Conservation (phyloP, 1,284 basidiomycete genomes). For the Volvariella surrecta region DNA sequence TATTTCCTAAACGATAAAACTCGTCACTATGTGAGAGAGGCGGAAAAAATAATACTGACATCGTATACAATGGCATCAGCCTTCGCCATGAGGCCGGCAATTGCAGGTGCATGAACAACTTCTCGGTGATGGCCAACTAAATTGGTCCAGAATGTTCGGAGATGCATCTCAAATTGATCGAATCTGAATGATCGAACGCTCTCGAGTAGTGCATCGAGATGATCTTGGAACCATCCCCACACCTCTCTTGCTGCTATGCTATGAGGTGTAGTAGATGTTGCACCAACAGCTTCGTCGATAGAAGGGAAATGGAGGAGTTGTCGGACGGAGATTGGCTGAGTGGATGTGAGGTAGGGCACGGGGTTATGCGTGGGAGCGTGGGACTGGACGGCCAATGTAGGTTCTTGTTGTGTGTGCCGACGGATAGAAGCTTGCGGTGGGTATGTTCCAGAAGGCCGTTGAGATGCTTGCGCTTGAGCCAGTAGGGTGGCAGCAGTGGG, state of each 20-base stretch:
- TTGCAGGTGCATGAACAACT: constrained; percentile 78
- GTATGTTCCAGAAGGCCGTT: constrained; percentile 49
- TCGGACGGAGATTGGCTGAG: constrained; percentile 57
- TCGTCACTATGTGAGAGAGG: constrained; percentile 4
- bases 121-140: constrained; percentile 70
- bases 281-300: constrained; percentile 76
- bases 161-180: constrained; percentile 80
- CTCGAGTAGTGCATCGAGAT: constrained; percentile 72
- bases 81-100: constrained; percentile 80
- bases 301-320: constrained; percentile 73
- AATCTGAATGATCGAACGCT: constrained; percentile 70
- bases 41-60: constrained; percentile 37
- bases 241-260: constrained; percentile 73
- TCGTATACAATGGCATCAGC: constrained; percentile 85
- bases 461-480: constrained; percentile 63
- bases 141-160: constrained; percentile 76
- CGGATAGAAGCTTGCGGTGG: constrained; percentile 68
- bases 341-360: constrained; percentile 37
- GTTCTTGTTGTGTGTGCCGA: constrained; percentile 50
- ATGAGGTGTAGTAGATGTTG: constrained; percentile 63
- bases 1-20: constrained; percentile 54
- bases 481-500: constrained; percentile 71
- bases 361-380: constrained; percentile 39
- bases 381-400: constrained; percentile 39
- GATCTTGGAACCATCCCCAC: constrained; percentile 82